Evolutionary conservation across 208 protist genomes (phyloP).

Genomic region (Leptomonas pyrrhocoris): DNA sequence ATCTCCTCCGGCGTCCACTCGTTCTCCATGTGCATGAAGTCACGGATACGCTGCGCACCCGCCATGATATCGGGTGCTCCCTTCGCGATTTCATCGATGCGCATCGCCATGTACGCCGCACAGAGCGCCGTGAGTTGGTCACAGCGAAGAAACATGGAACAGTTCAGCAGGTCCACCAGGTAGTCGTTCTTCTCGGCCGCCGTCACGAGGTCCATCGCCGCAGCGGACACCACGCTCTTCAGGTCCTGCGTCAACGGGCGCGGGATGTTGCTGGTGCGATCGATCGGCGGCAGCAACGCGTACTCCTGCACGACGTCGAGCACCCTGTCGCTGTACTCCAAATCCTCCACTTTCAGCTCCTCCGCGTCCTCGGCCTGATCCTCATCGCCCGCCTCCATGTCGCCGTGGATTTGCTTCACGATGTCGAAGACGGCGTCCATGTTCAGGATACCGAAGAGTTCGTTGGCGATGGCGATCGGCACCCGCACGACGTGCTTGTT

Average conservation of each 20-base stretch:
- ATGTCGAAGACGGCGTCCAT: conserved; percentile 35
- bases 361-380: conserved; percentile 19
- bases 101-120: conserved; percentile 56
- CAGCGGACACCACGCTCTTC: conserved; percentile 25
- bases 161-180: conserved; percentile 54
- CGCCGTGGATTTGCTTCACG: conserved; percentile 24
- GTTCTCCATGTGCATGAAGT: conserved; percentile 70
- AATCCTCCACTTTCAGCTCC: conserved; percentile 42
- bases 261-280: conserved; percentile 43
- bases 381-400: conserved; percentile 14
- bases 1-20: conserved; percentile 80
- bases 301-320: conserved; percentile 44
- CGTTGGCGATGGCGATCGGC: conserved; percentile 34
- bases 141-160: conserved; percentile 53
- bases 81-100: conserved; percentile 64
- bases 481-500: conserved; percentile 34
- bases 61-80: conserved; percentile 70
- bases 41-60: conserved; percentile 57
- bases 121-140: conserved; percentile 49
- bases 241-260: conserved; percentile 45
- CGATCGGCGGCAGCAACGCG: conserved; percentile 30
- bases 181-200: conserved; percentile 42
- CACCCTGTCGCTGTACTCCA: conserved; percentile 39
- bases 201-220: conserved; percentile 53
- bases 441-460: conserved; percentile 38